Evolutionary conservation across 2,329 filamentous ascomycete species (phyloP).

Genomic region (Penicillium crustosum): DNA sequence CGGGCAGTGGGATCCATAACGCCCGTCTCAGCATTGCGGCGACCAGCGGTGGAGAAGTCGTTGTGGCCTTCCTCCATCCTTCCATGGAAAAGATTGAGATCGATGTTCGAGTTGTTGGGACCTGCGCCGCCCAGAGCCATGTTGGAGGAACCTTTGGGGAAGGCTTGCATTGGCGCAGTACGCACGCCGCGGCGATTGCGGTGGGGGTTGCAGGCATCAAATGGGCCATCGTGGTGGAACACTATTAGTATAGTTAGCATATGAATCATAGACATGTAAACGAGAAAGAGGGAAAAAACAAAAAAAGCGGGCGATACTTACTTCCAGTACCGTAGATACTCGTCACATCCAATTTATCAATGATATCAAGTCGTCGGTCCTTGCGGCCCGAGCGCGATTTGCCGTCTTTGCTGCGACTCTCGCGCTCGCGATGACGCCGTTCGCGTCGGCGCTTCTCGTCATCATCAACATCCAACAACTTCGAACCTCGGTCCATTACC

Average conservation of each 20-base stretch:
- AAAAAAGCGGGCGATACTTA: conserved; percentile 51
- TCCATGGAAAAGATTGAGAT: conserved; percentile 87
- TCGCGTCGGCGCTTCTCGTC: conserved; percentile 53
- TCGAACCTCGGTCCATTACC: conserved; percentile 52
- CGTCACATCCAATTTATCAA: conserved; percentile 94
- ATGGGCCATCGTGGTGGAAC: conserved; percentile 96
- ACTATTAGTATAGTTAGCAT: conserved; percentile 54
- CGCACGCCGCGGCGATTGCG: conserved; percentile 82
- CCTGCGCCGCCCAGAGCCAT: conserved; percentile 87
- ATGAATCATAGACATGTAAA: neutral
- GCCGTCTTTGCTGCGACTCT: conserved; percentile 43
- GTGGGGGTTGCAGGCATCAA: conserved; percentile 92
- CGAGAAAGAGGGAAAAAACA: too few species aligned
- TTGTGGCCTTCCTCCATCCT: conserved; percentile 80
- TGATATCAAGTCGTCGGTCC: conserved; percentile 68
- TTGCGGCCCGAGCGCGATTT: conserved; percentile 43
- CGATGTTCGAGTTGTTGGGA: conserved; percentile 75
- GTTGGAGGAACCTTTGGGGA: conserved; percentile 88
- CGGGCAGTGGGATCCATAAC: conserved; percentile 65
- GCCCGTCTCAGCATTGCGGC: conserved; percentile 34
- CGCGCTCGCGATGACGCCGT: conserved; percentile 52
- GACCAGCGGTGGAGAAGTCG: conserved; percentile 62
- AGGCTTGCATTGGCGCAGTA: conserved; percentile 92
- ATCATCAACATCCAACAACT: conserved; percentile 48
- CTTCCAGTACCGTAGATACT: conserved; percentile 91